Evolutionary conservation across 2,329 filamentous ascomycete genomes (phyloP).

Genomic region (Pyrenochaeta sp.): DNA sequence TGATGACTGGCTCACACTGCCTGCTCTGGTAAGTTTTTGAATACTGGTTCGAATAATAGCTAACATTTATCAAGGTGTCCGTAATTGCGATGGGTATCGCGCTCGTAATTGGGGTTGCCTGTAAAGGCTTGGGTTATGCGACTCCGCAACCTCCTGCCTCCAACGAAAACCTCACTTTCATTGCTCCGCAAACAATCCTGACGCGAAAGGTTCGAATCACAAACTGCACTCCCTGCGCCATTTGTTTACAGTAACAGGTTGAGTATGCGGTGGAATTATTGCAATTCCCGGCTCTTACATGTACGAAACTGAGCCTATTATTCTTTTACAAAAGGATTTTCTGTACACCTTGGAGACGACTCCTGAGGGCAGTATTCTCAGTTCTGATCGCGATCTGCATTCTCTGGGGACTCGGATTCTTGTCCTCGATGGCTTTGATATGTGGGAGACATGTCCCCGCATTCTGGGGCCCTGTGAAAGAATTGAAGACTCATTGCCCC

Average conservation of each 20-base stretch:
- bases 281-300: neutral
- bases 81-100: neutral
- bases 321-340: conserved; percentile 11
- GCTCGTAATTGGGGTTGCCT: neutral
- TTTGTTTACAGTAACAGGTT: neutral
- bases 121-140: neutral
- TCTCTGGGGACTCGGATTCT: conserved; percentile 11
- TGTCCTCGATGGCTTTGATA: conserved; percentile 4
- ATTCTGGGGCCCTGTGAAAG: conserved; percentile 3
- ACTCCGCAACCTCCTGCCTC: neutral
- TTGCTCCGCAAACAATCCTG: neutral
- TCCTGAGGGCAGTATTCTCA: neutral
- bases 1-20: neutral
- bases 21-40: neutral
- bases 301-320: conserved; percentile 8
- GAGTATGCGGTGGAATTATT: neutral
- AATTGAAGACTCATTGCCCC: conserved; percentile 5
- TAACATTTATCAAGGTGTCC: neutral
- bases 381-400: conserved; percentile 2
- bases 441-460: conserved; percentile 8
- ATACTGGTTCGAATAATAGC: neutral
- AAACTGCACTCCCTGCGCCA: neutral
- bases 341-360: neutral
- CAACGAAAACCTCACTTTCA: neutral
- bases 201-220: neutral